Percentiles rank a stretch among this genome's conserved stretches.
These are phyloP conservation scores for Cercospora janseana DNA, from an alignment of 2,329 filamentous ascomycete species.

Conservation along the genomic window DNA sequence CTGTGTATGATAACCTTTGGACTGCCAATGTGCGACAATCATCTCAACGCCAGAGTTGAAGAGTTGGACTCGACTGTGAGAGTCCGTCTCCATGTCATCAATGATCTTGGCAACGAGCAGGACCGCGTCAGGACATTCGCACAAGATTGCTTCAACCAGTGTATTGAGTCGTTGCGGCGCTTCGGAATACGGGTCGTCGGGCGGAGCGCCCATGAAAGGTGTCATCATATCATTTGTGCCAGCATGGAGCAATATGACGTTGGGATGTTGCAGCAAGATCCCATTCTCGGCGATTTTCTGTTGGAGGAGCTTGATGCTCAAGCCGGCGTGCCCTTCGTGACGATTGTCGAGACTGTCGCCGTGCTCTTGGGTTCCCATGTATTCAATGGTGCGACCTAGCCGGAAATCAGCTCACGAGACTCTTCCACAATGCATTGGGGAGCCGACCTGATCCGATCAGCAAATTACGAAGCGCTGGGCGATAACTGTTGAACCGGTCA, in stretches of 20 bases:
- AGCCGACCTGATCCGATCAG: conserved; percentile 14
- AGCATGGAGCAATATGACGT: conserved; percentile 37
- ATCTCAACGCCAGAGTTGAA: conserved; percentile 33
- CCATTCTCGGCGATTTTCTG: conserved; percentile 8
- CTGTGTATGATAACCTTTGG: conserved; percentile 30
- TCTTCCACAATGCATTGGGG: not conserved
- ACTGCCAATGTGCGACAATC: conserved; percentile 26
- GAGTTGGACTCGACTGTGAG: conserved; percentile 21
- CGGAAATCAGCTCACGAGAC: not conserved
- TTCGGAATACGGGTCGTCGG: conserved; percentile 26
- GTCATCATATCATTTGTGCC: conserved; percentile 40
- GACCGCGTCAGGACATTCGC: conserved; percentile 35
- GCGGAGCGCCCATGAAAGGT: conserved; percentile 8
- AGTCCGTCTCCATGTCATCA: conserved; percentile 20
- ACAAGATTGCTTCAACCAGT: conserved; percentile 38
- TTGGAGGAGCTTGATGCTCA: conserved; percentile 17
- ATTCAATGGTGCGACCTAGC: conserved; percentile 10
- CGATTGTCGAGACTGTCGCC: conserved; percentile 20
- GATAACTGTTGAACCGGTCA: conserved; percentile 16
- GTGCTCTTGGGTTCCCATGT: conserved; percentile 16
- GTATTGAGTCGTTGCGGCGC: conserved; percentile 38
- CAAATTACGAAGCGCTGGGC: conserved; percentile 15
- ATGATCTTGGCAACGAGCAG: conserved; percentile 43
- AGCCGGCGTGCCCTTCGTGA: conserved; percentile 17
- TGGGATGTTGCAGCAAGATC: conserved; percentile 29